Base-by-base conservation (phyloP, 176 grass and related monocot species). In the Triticum urartu region DNA sequence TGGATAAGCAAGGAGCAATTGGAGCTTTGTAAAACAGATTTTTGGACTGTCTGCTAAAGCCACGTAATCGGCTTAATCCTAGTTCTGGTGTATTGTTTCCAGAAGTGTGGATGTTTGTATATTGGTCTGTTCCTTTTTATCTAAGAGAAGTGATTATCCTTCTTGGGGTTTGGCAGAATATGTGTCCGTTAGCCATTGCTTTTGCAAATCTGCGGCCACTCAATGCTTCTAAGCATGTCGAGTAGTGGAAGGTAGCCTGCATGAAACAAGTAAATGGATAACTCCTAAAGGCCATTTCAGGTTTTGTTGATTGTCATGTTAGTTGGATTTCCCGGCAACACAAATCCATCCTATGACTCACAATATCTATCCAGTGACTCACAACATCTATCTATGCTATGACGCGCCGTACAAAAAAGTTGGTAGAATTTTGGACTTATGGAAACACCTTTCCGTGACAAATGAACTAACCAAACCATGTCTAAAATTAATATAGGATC, bases 1-100 rank as follows among this genome's bases (percentile, higher is more conserved):
- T 75, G 28, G 28, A 75, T 68, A 50, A 59, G 13, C 4, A 18
- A 14, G 7, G 14, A 15, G 1, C 15, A 8, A 71, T 82, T 90
- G 88, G 78, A 72, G 71, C 8, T 78, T 77, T 82, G 7, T 18
- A 69, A 25, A 81, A 81, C 61, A 77, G 62, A 62, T 11, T 77
- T 74, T 56, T 77, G 74, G 47, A 48, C 5, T 13, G 13, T 75
- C 13, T 50, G 12, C 15, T 32, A 20, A 20, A 34, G 26, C 69
- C 45, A 15, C 7, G 13, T 25, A 75, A 10, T 32, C 5, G 39
- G 39, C 6, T 47, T 74, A 25, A 52, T 48, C 26, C 13, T 75
- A 25, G 47, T 77, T 77, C 47, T 77, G 30, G 17, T 33, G 26
- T 77, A 3, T 0, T 56, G 50, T 77, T 11, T 52, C 25, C 45